These are phyloP conservation scores for Mortierella sp. DNA, from an alignment of 371 early-diverging fungal genomes.

Conservation along the genomic window DNA sequence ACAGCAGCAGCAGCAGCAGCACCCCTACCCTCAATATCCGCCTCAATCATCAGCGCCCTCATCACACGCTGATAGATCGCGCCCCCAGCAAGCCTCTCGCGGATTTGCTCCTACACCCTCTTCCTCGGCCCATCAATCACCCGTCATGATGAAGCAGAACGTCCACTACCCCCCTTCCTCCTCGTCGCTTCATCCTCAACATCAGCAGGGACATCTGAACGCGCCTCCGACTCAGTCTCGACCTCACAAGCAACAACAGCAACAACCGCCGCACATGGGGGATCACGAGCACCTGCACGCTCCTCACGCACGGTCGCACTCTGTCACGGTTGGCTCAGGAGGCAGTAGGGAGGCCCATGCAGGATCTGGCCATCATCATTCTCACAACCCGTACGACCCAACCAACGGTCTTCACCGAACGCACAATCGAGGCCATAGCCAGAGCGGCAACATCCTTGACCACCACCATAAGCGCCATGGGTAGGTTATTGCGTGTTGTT, in stretches of 20 bases:
- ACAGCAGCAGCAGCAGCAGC: constrained; percentile 10
- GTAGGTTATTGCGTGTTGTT: background rate
- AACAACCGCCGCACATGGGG: constrained; percentile 15
- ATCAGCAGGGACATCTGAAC: background rate
- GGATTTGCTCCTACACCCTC: constrained; percentile 6
- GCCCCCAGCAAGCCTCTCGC: constrained; percentile 10
- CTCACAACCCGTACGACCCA: constrained; percentile 19
- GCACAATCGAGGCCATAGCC: constrained; percentile 12
- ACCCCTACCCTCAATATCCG: constrained; percentile 1
- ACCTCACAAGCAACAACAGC: constrained; percentile 8
- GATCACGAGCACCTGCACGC: constrained; percentile 28
- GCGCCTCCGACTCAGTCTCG: constrained; percentile 9
- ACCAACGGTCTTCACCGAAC: constrained; percentile 16
- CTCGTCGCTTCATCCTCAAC: background rate
- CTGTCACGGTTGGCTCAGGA: background rate
- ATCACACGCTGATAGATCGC: constrained; percentile 3
- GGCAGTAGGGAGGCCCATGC: constrained; percentile 20
- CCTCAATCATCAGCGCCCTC: background rate
- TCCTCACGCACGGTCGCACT: constrained; percentile 26
- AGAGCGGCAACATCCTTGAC: background rate
- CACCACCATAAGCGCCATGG: background rate
- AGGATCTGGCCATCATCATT: constrained; percentile 22
- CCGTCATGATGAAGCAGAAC: constrained; percentile 19
- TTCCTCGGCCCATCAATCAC: constrained; percentile 12
- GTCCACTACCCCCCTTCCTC: constrained; percentile 1